Evolutionary conservation across 2,329 filamentous ascomycete species (phyloP), one percentile per base, ranked within the genome.

Genomic region (Aureobasidium sp.): DNA sequence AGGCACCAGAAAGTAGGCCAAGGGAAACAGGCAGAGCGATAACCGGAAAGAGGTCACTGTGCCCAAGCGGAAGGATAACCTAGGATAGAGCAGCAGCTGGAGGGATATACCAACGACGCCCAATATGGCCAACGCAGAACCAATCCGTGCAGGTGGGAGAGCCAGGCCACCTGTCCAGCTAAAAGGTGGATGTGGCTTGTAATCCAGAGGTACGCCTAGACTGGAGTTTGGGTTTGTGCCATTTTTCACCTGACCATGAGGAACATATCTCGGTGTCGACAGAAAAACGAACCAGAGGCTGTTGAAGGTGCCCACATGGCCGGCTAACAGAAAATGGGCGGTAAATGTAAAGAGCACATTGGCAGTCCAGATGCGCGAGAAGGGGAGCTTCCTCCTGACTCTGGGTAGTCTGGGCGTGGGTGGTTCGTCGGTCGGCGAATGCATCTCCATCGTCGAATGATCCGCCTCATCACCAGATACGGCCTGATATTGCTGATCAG

Each of bases 281-380:
- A 81, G 75, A 66, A 78, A 80, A 58, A 79, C 75, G 66, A 79
- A 80, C 77, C 78, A 81, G 36, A 81, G 70, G 31, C 73, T 76
- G 68, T 75, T 79, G 72, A 81, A 81, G 1, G 76, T 78, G 5
- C 79, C 77, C 22, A 80, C 74, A 63, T 81, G 79, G 70, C 77
- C 74, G 8, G 77, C 75, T 5, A 80, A 72, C 25, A 79, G 66
- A 14, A 74, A 77, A 62, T 80, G 78, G 0, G 78, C 71, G 7
- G 76, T 67, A 5, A 81, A 69, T 0, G 77, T 79, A 55, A 73
- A 68, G 53, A 78, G 66, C 5, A 81, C 72, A 62, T 79, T 79
- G 12, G 66, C 69, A 0, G 78, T 81, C 75, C 75, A 81, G 39
- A 81, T 79, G 17, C 74, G 72, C 27, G 73, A 70, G 65, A 81